Percentiles rank a stretch among this genome's conserved stretches.
Conservation (phyloP, 805 yeast genomes). For the Hanseniaspora lachancei region DNA sequence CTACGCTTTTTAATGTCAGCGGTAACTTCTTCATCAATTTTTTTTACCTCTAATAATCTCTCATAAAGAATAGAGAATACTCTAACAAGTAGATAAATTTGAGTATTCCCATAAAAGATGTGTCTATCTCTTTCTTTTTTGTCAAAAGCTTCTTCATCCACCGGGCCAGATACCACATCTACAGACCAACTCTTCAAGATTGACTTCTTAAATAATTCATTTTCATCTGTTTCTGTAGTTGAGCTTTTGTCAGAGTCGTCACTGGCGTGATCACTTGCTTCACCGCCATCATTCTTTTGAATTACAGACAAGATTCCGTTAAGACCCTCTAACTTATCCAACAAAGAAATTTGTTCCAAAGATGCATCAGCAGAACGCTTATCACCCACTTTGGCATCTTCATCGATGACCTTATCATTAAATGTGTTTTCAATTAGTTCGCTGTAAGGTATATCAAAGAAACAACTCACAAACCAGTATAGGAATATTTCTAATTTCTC, state of each 20-base stretch:
- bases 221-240: conserved; percentile 24
- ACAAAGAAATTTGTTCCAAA: not conserved
- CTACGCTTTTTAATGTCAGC: conserved; percentile 53
- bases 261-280: conserved; percentile 19
- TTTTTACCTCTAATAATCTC: conserved; percentile 66
- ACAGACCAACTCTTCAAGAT: conserved; percentile 21
- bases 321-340: not conserved
- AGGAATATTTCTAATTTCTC: conserved; percentile 62
- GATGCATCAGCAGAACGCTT: conserved; percentile 11
- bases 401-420: not conserved
- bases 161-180: not conserved
- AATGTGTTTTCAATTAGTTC: conserved; percentile 13
- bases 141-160: conserved; percentile 23
- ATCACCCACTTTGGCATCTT: conserved; percentile 18
- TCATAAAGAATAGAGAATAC: conserved; percentile 68
- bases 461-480: conserved; percentile 54
- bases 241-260: conserved; percentile 14
- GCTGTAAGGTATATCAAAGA: conserved; percentile 49
- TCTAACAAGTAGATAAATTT: conserved; percentile 80
- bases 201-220: conserved; percentile 21
- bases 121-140: conserved; percentile 38
- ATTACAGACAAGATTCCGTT: not conserved
- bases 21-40: conserved; percentile 55
- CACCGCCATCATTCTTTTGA: conserved; percentile 7
- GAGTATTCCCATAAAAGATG: conserved; percentile 78